Evolutionary conservation across 768 basidiomycete species (phyloP).

Genomic region (Hortiboletus flavorubellus): DNA sequence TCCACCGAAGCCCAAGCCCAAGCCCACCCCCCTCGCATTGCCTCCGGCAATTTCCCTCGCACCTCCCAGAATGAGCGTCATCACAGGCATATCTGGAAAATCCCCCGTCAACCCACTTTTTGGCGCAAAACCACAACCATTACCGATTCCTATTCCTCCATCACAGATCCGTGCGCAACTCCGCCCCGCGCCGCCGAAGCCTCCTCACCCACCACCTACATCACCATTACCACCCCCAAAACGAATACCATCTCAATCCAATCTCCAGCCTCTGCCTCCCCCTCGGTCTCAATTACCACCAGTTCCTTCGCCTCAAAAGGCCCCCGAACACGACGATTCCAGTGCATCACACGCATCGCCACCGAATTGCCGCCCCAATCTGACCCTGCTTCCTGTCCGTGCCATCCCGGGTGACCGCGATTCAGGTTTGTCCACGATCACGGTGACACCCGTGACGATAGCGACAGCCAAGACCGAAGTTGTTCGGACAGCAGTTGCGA

Average conservation of each 20-base stretch:
- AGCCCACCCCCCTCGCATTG: conserved; percentile 9
- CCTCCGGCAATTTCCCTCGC: conserved; percentile 7
- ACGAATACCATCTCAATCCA: conserved; percentile 15
- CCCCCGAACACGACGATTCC: not conserved
- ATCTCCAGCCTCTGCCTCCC: conserved; percentile 2
- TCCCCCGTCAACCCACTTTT: conserved; percentile 25
- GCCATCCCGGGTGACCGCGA: conserved; percentile 26
- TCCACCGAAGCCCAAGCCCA: conserved; percentile 22
- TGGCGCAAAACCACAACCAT: conserved; percentile 22
- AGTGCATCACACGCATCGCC: not conserved
- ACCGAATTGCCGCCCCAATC: conserved; percentile 10
- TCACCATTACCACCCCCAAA: conserved; percentile 25
- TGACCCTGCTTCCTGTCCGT: conserved; percentile 15
- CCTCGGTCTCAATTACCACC: conserved; percentile 10
- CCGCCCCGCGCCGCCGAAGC: conserved; percentile 25
- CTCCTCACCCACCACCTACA: conserved; percentile 18
- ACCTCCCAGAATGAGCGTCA: conserved; percentile 18
- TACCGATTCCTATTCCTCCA: conserved; percentile 26
- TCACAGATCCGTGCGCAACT: conserved; percentile 30
- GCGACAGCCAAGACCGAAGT: conserved; percentile 46
- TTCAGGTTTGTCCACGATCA: conserved; percentile 38
- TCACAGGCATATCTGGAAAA: conserved; percentile 21
- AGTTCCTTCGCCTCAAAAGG: conserved; percentile 2
- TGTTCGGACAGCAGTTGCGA: conserved; percentile 51
- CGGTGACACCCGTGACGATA: conserved; percentile 42